phyloP scores from a whole-genome alignment of 495 filamentous ascomycete genomes.

The Penicillium tannophilum region DNA sequence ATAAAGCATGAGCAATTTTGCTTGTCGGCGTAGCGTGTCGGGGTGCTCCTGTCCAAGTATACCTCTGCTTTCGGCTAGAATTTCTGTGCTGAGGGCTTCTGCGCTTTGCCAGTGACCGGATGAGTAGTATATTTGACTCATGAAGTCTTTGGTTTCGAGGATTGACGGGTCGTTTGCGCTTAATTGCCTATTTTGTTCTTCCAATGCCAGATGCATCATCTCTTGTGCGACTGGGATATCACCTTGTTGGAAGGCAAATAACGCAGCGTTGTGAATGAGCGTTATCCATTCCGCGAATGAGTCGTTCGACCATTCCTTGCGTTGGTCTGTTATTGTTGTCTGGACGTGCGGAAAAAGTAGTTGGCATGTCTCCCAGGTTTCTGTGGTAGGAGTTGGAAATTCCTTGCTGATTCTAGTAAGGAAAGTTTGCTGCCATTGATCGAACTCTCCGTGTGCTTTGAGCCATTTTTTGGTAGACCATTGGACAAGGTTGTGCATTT shows the following conservation, averaged over 20 bases:
- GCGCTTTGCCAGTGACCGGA: not conserved
- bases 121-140: not conserved
- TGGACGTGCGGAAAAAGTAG: not conserved
- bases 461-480: not conserved
- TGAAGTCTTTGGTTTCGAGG: not conserved
- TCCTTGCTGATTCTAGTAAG: not conserved
- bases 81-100: not conserved
- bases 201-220: not conserved
- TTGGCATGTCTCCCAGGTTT: not conserved
- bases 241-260: not conserved
- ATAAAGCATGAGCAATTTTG: not conserved
- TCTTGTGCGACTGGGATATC: not conserved
- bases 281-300: not conserved
- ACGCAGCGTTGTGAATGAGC: not conserved
- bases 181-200: not conserved
- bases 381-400: not conserved
- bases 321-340: not conserved
- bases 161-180: not conserved
- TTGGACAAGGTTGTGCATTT: constrained; percentile 1
- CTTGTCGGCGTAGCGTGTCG: not conserved
- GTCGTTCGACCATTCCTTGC: not conserved
- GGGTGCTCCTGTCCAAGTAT: not conserved
- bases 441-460: not conserved
- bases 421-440: not conserved
- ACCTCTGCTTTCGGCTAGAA: not conserved